Evolutionary conservation across 176 grass and related monocot genomes (phyloP), one percentile per base, ranked within the genome.

Genomic region (Chloris gayana): DNA sequence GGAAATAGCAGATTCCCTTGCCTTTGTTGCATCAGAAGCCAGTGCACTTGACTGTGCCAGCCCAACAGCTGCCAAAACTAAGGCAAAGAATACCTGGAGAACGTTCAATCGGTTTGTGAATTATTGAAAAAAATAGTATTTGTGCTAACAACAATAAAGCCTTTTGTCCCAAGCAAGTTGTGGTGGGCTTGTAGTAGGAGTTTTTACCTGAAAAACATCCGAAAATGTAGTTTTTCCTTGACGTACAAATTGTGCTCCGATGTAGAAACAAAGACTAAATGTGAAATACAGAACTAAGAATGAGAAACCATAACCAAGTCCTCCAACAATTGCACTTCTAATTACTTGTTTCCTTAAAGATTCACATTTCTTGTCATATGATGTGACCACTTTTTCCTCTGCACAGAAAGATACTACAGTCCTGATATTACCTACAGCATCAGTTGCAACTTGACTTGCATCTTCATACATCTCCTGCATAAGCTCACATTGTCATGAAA

Each of bases 361-460:
- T 82, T 82, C 77, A 80, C 89, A 91, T 79, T 91, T 91, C 32
- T 74, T 33, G 0, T 75, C 54, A 78, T 91, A 91, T 29, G 82
- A 70, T 50, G 51, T 25, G 24, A 88, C 69, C 61, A 91, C 82
- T 57, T 73, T 91, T 80, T 91, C 77, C 77, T 91, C 85, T 41
- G 85, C 82, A 31, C 77, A 78, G 60, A 91, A 91, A 51, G 85
- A 91, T 78, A 85, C 89, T 65, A 91, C 60, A 25, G 89, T 91
- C 77, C 89, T 87, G 78, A 91, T 88, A 58, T 85, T 82, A 56
- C 89, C 19, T 9, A 91, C 89, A 67, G 82, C 85, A 24, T 91
- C 89, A 41, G 73, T 78, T 54, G 89, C 89, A 54, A 91, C 89
- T 82, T 91, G 89, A 44, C 77, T 91, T 78, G 89, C 85, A 73